Conservation (phyloP, 139 green algal species). For the Chlamydomonas sp. region DNA sequence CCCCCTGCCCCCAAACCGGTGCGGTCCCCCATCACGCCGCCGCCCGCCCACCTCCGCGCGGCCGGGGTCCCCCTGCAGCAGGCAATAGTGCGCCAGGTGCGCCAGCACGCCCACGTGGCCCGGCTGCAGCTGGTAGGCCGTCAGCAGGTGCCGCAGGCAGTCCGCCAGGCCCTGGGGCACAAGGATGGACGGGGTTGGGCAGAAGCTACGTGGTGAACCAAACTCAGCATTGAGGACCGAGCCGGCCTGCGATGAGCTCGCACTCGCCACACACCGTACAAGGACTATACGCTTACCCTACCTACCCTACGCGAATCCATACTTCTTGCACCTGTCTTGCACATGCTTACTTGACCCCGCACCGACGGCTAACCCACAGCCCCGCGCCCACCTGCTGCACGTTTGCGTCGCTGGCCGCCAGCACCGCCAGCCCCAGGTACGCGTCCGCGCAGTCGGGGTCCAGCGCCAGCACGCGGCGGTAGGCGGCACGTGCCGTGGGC, state of each 20-base stretch:
- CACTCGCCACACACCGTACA: background rate
- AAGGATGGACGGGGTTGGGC: background rate
- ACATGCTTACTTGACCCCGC: too few relatives aligned
- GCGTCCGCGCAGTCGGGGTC: constrained; percentile 76
- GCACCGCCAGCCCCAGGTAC: constrained; percentile 75
- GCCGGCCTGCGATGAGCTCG: too few relatives aligned
- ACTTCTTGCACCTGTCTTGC: too few relatives aligned
- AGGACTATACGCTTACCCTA: background rate
- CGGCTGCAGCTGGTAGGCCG: constrained; percentile 80
- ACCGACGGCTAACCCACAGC: background rate
- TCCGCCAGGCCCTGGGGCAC: constrained; percentile 69
- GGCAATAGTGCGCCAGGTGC: constrained; percentile 72
- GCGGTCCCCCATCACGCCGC: too few relatives aligned
- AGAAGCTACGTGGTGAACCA: background rate
- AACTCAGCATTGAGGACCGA: too few relatives aligned
- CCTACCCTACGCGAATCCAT: background rate
- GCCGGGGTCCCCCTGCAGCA: constrained; percentile 62
- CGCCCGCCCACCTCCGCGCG: background rate
- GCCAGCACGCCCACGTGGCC: constrained; percentile 48
- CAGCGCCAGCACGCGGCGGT: constrained; percentile 78
- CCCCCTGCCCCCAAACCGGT: background rate
- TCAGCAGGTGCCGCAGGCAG: constrained; percentile 73
- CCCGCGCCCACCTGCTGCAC: constrained; percentile 51
- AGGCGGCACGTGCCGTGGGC: constrained; percentile 58
- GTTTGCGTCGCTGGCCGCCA: constrained; percentile 52